Percentiles rank a stretch among this genome's conserved stretches.
Evolutionary conservation across 805 yeast genomes (phyloP).

Genomic region (Candida cerambycidarum): DNA sequence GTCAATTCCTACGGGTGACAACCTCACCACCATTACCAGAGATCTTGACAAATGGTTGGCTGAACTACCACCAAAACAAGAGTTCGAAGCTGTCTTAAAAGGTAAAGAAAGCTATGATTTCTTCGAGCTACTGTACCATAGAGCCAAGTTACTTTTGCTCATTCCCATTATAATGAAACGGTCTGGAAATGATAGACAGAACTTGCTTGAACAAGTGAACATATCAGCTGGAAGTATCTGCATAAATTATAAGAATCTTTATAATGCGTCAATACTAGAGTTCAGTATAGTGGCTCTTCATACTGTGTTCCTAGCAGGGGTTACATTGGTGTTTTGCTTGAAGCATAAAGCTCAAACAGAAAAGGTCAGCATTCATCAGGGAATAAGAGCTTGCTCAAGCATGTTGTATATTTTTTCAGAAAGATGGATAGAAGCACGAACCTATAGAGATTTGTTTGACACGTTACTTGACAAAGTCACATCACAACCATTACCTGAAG

Average conservation of each 20-base stretch:
- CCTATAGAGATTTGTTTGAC: constrained; percentile 15
- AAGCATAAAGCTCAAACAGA: constrained; percentile 10
- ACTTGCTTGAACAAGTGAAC: constrained; percentile 13
- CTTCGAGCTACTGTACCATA: constrained; percentile 13
- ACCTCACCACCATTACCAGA: constrained; percentile 8
- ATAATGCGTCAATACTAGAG: constrained; percentile 14
- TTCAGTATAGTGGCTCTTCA: constrained; percentile 16
- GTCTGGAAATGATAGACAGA: constrained; percentile 2
- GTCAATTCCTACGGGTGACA: constrained; percentile 11
- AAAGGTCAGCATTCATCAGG: constrained; percentile 13
- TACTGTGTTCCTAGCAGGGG: constrained; percentile 15
- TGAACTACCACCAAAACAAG: constrained; percentile 9
- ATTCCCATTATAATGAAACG: constrained; percentile 12
- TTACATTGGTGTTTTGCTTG: constrained; percentile 13
- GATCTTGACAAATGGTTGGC: constrained; percentile 12
- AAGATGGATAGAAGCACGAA: constrained; percentile 16
- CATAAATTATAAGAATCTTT: constrained; percentile 12
- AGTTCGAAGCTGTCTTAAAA: constrained; percentile 11
- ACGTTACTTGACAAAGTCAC: constrained; percentile 5
- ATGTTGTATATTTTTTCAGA: constrained; percentile 14
- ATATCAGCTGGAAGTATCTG: constrained; percentile 15
- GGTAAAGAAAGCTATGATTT: constrained; percentile 17
- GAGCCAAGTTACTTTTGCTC: constrained; percentile 13
- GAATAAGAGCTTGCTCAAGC: constrained; percentile 14
- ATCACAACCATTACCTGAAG: constrained; percentile 4